Conservation (phyloP, 345 rosid genomes). For the Viola odorata region DNA sequence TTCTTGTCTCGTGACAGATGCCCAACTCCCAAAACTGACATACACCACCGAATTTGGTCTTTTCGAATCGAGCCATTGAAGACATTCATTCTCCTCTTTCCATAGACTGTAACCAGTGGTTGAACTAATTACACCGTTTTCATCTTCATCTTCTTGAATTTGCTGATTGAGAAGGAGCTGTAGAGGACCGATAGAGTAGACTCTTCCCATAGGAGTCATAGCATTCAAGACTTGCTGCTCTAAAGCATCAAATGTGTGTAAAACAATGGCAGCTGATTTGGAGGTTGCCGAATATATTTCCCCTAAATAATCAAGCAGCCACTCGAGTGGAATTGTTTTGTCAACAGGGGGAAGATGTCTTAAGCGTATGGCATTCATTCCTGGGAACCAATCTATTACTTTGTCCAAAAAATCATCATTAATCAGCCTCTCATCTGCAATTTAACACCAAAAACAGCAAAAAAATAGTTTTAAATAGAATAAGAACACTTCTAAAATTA, state of each 20-base stretch:
- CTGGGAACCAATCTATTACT: too few relatives aligned
- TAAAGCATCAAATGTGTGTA: slow-evolving; percentile 3
- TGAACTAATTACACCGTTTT: too few relatives aligned
- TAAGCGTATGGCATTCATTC: too few relatives aligned
- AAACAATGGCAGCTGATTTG: background rate
- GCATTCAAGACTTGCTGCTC: background rate
- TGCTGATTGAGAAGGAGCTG: background rate
- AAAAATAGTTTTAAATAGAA: too few relatives aligned
- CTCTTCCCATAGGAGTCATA: background rate
- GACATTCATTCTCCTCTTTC: background rate
- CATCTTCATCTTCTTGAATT: background rate
- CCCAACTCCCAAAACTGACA: background rate
- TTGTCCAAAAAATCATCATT: too few relatives aligned
- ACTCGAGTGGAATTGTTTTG: too few relatives aligned
- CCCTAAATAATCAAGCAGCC: background rate
- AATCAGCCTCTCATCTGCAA: too few relatives aligned
- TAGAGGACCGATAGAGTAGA: background rate
- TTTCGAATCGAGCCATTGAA: background rate
- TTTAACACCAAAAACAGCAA: too few relatives aligned
- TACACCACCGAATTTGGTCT: background rate
- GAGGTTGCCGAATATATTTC: background rate
- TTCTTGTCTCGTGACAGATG: background rate
- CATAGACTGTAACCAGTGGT: background rate
- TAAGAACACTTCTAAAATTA: too few relatives aligned
- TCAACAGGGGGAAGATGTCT: too few relatives aligned